These are phyloP conservation scores for Ophiostoma himal-ulmi DNA, from an alignment of 2,329 filamentous ascomycete genomes.

Conservation along the genomic window DNA sequence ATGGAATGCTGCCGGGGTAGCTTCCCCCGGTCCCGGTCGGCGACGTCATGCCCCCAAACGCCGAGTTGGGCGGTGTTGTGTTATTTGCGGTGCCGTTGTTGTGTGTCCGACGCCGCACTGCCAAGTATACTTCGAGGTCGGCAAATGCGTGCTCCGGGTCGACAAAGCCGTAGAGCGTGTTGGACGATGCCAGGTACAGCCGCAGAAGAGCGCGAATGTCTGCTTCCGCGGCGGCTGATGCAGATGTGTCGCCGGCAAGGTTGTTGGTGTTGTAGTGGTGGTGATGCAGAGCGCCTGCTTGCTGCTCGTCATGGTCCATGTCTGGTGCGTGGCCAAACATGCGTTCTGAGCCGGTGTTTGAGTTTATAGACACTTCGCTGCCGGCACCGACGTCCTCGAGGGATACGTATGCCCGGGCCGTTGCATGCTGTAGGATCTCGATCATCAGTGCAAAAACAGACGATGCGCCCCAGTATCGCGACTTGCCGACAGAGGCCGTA, in stretches of 20 bases:
- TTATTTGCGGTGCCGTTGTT: not conserved
- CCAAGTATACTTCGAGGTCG: slow-evolving; percentile 28
- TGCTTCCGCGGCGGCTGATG: slow-evolving; percentile 13
- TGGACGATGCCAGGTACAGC: slow-evolving; percentile 31
- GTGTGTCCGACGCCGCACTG: slow-evolving; percentile 23
- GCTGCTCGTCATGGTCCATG: not conserved
- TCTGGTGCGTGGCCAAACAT: not conserved
- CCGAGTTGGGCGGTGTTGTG: slow-evolving; percentile 26
- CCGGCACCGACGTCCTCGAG: not conserved
- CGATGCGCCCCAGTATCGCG: slow-evolving; percentile 25
- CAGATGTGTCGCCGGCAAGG: not conserved
- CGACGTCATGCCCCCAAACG: not conserved
- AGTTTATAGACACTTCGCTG: not conserved
- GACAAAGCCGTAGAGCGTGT: slow-evolving; percentile 30
- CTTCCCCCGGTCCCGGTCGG: not conserved
- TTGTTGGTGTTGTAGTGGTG: slow-evolving; percentile 10
- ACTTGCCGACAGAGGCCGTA: not conserved
- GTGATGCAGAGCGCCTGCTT: not conserved
- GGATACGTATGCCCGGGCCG: slow-evolving; percentile 14
- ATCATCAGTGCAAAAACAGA: slow-evolving; percentile 25
- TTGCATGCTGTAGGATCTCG: slow-evolving; percentile 25
- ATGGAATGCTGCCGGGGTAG: not conserved
- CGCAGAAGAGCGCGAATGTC: slow-evolving; percentile 27
- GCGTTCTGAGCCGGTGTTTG: not conserved
- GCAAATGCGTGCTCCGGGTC: slow-evolving; percentile 27